Evolutionary conservation across 2,329 filamentous ascomycete genomes (phyloP), one percentile per base, ranked within the genome.

Genomic region (Penicillium sp.): DNA sequence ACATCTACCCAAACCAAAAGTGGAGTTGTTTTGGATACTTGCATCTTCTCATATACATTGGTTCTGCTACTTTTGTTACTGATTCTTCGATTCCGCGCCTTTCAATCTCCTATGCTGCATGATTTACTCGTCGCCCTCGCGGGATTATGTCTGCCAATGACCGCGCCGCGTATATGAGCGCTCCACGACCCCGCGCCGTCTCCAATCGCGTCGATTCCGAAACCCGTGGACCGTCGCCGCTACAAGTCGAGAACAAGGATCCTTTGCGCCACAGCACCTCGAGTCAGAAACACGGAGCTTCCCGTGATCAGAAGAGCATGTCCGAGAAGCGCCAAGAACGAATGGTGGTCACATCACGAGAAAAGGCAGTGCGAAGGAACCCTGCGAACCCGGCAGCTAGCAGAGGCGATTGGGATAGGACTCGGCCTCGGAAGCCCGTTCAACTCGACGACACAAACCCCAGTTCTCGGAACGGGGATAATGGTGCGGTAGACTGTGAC

Each of bases 361-460:
- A 91, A 66, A 84, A 83, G 52, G 68, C 86, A 35, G 77, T 81
- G 54, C 80, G 84, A 8, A 81, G 79, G 66, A 89, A 86, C 63
- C 81, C 86, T 15, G 74, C 76, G 42, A 89, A 86, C 63, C 81
- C 86, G 15, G 65, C 66, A 48, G 64, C 66, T 9, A 73, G 69
- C 50, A 62, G 66, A 56, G 63, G 67, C 40, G 71, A 76, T 37
- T 65, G 65, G 60, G 70, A 75, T 42, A 72, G 68, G 49, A 55
- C 64, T 38, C 67, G 66, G 16, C 54, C 65, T 2, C 74, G 69
- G 52, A 68, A 67, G 49, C 46, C 61, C 12, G 57, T 52, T 39
- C 60, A 61, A 46, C 39, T 56, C 2, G 66, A 71, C 46, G 59
- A 56, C 23, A 49, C 59, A n/a, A 69, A 63, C 42, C 63, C 67